Evolutionary conservation across 345 rosid genomes (phyloP).

Genomic region (Salix exigua): DNA sequence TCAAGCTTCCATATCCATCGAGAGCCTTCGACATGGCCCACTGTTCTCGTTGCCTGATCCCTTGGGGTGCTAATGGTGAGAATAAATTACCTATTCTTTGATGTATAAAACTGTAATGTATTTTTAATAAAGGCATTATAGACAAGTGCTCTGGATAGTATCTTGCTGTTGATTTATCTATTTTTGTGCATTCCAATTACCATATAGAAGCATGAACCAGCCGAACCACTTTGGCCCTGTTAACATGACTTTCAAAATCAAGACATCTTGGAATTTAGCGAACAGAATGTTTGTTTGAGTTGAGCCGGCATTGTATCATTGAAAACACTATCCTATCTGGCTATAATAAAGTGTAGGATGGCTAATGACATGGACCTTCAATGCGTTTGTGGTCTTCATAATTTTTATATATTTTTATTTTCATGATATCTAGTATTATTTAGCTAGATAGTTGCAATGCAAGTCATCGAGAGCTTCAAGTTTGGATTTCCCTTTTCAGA

Average conservation of each 20-base stretch:
- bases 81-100: neutral
- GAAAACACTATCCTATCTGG: too few relatives aligned
- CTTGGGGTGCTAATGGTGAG: slow-evolving; percentile 34
- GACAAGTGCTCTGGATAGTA: neutral
- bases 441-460: neutral
- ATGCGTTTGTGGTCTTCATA: neutral
- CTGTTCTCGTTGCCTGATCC: slow-evolving; percentile 33
- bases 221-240: neutral
- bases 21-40: slow-evolving; percentile 35
- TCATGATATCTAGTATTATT: neutral
- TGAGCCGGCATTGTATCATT: too few relatives aligned
- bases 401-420: neutral
- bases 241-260: neutral
- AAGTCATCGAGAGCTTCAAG: neutral
- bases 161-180: neutral
- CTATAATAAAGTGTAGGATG: too few relatives aligned
- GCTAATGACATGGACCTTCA: neutral
- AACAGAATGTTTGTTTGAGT: too few relatives aligned
- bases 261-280: neutral
- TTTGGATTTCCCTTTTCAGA: slow-evolving; percentile 16
- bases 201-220: neutral
- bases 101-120: neutral
- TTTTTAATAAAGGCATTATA: neutral
- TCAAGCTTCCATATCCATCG: slow-evolving; percentile 34
- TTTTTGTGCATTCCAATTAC: neutral